phyloP scores from a whole-genome alignment of 768 basidiomycete species.

The Gloeopeniophorella convolvens region DNA sequence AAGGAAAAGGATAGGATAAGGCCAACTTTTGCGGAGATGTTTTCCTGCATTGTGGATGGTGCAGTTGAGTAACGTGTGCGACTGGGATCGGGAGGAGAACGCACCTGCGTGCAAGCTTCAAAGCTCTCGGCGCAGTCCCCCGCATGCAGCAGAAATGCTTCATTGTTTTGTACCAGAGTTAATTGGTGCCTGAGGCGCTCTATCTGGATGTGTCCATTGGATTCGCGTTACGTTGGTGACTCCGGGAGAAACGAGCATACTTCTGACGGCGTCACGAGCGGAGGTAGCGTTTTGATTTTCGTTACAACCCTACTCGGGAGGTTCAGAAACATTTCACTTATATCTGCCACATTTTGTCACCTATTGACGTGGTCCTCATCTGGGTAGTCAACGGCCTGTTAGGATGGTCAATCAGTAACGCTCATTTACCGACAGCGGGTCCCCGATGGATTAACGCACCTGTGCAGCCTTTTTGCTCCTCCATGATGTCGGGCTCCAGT shows the following conservation, averaged over 20 bases:
- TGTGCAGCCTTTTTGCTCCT: slow-evolving; percentile 69
- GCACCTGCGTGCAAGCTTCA: slow-evolving; percentile 80
- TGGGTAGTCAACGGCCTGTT: slow-evolving; percentile 35
- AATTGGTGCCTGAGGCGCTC: slow-evolving; percentile 80
- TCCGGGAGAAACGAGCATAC: slow-evolving; percentile 36
- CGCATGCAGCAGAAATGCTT: slow-evolving; percentile 93
- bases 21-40: slow-evolving; percentile 82
- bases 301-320: slow-evolving; percentile 80
- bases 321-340: too few relatives aligned
- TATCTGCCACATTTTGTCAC: background rate
- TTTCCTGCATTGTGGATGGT: slow-evolving; percentile 45
- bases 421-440: background rate
- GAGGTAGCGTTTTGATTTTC: slow-evolving; percentile 76
- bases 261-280: slow-evolving; percentile 89
- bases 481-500: slow-evolving; percentile 81
- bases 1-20: slow-evolving; percentile 93
- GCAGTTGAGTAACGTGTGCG: background rate
- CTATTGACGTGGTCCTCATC: slow-evolving; percentile 31
- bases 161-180: slow-evolving; percentile 70
- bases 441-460: slow-evolving; percentile 33
- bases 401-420: background rate
- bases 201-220: slow-evolving; percentile 40
- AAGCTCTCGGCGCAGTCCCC: slow-evolving; percentile 98
- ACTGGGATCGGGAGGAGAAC: slow-evolving; percentile 22
- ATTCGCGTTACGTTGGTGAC: background rate